phyloP scores from a whole-genome alignment of 768 basidiomycete species.

The Boletus vinaceobasis region DNA sequence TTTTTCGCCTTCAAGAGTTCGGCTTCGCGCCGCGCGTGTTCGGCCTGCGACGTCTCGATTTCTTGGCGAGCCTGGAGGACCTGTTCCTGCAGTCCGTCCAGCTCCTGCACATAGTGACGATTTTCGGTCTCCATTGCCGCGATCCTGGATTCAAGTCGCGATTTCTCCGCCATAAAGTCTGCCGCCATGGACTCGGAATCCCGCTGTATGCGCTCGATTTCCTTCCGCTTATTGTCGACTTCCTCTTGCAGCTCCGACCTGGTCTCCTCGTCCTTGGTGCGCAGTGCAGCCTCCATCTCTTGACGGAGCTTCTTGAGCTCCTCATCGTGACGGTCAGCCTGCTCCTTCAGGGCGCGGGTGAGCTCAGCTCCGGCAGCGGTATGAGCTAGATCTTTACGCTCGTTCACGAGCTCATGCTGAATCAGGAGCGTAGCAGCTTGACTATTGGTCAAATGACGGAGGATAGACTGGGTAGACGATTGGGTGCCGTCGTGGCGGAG shows the following conservation, averaged over 20 bases:
- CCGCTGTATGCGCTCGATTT: constrained; percentile 40
- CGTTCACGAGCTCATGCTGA: constrained; percentile 53
- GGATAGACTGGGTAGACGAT: constrained; percentile 39
- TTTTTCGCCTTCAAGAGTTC: constrained; percentile 26
- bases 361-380: constrained; percentile 55
- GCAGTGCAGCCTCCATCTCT: constrained; percentile 46
- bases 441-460: constrained; percentile 41
- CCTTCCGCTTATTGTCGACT: constrained; percentile 40
- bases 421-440: constrained; percentile 46
- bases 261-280: constrained; percentile 45
- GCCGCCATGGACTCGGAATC: constrained; percentile 41
- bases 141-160: constrained; percentile 29
- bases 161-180: constrained; percentile 38
- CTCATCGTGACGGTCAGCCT: constrained; percentile 43
- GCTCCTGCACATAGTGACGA: constrained; percentile 11
- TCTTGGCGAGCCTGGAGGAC: constrained; percentile 27
- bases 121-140: constrained; percentile 27
- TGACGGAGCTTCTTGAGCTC: constrained; percentile 45
- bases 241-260: constrained; percentile 43
- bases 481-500: constrained; percentile 41
- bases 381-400: constrained; percentile 45
- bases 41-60: constrained; percentile 25
- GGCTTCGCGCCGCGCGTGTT: constrained; percentile 26
- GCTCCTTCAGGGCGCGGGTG: constrained; percentile 45
- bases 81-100: constrained; percentile 28